phyloP scores from a whole-genome alignment of 2,329 filamentous ascomycete species.

The Fusarium sarcochroum region DNA sequence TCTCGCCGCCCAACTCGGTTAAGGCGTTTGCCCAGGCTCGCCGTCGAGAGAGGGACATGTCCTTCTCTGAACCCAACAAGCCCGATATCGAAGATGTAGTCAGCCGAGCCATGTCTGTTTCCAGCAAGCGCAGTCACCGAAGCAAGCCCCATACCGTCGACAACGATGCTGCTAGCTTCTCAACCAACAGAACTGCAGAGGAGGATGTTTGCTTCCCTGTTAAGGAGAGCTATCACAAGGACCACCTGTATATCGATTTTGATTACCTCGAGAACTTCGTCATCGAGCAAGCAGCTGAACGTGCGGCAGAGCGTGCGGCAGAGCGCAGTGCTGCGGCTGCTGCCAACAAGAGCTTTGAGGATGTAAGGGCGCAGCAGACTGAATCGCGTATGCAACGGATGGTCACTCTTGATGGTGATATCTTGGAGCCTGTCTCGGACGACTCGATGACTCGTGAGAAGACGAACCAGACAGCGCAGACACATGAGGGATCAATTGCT shows the following conservation, averaged over 20 bases:
- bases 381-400: constrained; percentile 54
- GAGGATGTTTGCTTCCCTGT: constrained; percentile 92
- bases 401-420: constrained; percentile 69
- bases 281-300: constrained; percentile 64
- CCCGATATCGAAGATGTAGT: constrained; percentile 64
- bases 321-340: constrained; percentile 64
- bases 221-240: constrained; percentile 75
- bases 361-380: constrained; percentile 50
- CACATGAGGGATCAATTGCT: constrained; percentile 45
- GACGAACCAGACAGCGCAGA: constrained; percentile 49
- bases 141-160: constrained; percentile 73
- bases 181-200: constrained; percentile 79
- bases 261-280: constrained; percentile 96
- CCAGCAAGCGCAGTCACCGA: constrained; percentile 72
- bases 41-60: constrained; percentile 82
- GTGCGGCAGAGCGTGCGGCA: constrained; percentile 60
- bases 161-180: constrained; percentile 72
- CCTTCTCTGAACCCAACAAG: constrained; percentile 63
- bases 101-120: constrained; percentile 78
- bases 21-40: constrained; percentile 96
- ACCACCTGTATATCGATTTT: constrained; percentile 88
- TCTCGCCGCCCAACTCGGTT: constrained; percentile 95
- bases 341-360: constrained; percentile 49
- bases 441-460: constrained; percentile 65
- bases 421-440: constrained; percentile 66